Conservation (phyloP, 176 grass and related monocot species). For the Dactylis glomerata region DNA sequence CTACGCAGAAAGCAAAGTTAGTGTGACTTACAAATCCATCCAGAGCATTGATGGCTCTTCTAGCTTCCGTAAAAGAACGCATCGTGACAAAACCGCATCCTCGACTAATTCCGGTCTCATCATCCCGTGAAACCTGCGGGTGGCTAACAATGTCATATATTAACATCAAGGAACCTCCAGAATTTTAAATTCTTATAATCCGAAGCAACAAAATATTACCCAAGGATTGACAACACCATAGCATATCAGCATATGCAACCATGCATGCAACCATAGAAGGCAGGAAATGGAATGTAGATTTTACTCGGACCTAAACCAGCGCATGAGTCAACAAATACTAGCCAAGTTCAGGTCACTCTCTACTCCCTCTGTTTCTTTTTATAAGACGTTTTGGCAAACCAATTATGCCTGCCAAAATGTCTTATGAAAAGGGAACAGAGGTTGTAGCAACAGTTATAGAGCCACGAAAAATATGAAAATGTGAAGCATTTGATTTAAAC, state of each 20-base stretch:
- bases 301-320: not conserved
- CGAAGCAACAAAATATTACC: not conserved
- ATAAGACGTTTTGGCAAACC: no score
- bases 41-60: conserved; percentile 48
- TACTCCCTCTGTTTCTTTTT: no score
- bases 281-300: not conserved
- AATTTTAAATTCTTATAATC: not conserved
- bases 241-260: no score
- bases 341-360: not conserved
- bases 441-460: not conserved
- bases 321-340: not conserved
- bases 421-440: not conserved
- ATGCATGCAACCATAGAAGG: not conserved
- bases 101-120: conserved; percentile 57
- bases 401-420: no score
- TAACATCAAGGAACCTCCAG: not conserved
- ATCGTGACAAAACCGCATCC: conserved; percentile 68
- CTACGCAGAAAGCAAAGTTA: not conserved
- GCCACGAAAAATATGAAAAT: not conserved
- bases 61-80: conserved; percentile 63
- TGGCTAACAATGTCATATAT: not conserved
- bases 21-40: conserved; percentile 60
- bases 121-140: conserved; percentile 52
- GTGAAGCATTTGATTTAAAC: not conserved
- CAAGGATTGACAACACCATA: not conserved